phyloP scores from a whole-genome alignment of 2,329 filamentous ascomycete species.

The Beauveria sp. region DNA sequence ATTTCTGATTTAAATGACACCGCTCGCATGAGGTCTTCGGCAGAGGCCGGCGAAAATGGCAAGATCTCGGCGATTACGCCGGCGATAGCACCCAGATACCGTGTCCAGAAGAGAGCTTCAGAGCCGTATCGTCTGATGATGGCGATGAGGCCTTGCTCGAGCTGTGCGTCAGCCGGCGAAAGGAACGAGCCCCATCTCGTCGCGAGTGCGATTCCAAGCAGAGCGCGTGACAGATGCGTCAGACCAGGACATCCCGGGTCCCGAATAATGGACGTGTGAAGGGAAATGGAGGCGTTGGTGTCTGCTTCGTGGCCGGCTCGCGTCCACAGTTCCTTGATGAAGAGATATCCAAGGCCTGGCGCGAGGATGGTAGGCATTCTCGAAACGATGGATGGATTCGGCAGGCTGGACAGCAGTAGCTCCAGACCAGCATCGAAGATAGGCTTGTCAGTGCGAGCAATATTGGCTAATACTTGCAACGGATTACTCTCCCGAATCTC shows the following conservation, averaged over 20 bases:
- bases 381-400: conserved; percentile 27
- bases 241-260: conserved; percentile 64
- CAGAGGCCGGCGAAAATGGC: conserved; percentile 31
- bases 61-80: conserved; percentile 34
- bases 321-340: conserved; percentile 45
- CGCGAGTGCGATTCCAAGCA: conserved; percentile 64
- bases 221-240: conserved; percentile 61
- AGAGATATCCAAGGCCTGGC: conserved; percentile 34
- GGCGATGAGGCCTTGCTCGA: conserved; percentile 34
- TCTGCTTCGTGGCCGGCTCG: conserved; percentile 40
- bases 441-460: conserved; percentile 19
- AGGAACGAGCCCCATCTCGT: conserved; percentile 65
- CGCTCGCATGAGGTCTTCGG: conserved; percentile 25
- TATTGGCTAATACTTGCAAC: conserved; percentile 34
- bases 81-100: conserved; percentile 44
- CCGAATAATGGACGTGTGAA: conserved; percentile 66
- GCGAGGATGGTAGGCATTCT: conserved; percentile 34
- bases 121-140: conserved; percentile 31
- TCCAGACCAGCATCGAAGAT: conserved; percentile 30
- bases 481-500: conserved; percentile 58
- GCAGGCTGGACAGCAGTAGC: conserved; percentile 35
- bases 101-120: conserved; percentile 43
- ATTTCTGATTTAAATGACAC: conserved; percentile 24
- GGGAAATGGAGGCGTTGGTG: conserved; percentile 56
- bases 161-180: conserved; percentile 37